Base-by-base conservation (phyloP, 1,139 yeast genomes). In the Sugiyamaella castrensis region DNA sequence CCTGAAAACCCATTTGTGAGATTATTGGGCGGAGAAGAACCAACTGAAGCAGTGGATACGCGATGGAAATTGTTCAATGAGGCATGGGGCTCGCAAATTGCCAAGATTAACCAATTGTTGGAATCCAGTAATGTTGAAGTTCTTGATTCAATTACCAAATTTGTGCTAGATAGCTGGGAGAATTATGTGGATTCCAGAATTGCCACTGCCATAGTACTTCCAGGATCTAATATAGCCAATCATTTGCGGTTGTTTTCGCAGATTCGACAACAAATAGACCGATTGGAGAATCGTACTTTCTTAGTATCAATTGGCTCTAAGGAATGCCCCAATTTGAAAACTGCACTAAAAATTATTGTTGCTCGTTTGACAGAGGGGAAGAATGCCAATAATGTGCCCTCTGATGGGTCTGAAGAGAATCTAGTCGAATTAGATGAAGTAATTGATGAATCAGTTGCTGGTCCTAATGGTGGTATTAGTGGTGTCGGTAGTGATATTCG, bases 11-110 rank as follows among this genome's bases (percentile, higher is more conserved):
- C 75, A 1, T 70, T 72, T 57, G 71, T 68, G 6, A 63, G 59
- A 41, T 58, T 72, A 3, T 54, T 71, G n/a, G 69, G 69, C 26
- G 75, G 73, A 2, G 48, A 60, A n/a, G 76, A 72, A 53, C 54
- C 68, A 1, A 52, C 51, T 2, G 62, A 57, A 1, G 60, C 61
- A 36, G 65, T 62, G 2, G 44, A 58, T 12, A 53, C 58, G 43
- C 55, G 76, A 53, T 71, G 75, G 75, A 56, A 59, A 4, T 52
- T 66, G 41, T 72, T 67, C 53, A 58, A 64, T 28, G 65, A 63
- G 36, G 52, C 56, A 2, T 65, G 69, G 68, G 37, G 41, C 1
- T 41, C 37, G n/a, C 60, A 57, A 30, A 57, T 61, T 39, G 26
- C 35, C 19, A 40, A 45, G 13, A 61, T 65, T 13, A 52, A 59